Base-by-base conservation (phyloP, 2,329 filamentous ascomycete genomes). In the Verticillium klebahnii region DNA sequence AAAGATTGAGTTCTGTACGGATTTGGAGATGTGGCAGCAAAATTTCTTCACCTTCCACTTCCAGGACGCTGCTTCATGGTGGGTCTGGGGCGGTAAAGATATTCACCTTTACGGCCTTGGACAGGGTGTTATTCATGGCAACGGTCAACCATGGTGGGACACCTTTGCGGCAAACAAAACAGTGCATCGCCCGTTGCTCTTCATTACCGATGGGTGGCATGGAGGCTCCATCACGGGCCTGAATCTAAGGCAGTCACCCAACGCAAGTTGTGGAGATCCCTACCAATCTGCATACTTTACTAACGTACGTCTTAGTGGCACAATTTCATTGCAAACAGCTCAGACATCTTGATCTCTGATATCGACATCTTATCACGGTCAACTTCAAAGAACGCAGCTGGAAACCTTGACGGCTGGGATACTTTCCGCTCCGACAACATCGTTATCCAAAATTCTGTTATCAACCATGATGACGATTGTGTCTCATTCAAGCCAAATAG, bases 401-500 rank as follows among this genome's bases (percentile, higher is more conserved):
- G 87, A 72, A 90, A 90, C 71, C 89, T 86, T 0, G 86, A 89
- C 68, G 85, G 83, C 32, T 85, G 83, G 83, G 83, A 87, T 64
- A 87, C 83, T 0, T 88, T 89, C 69, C 83, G 86, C 11, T 85
- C 82, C 15, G 75, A 79, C 31, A 82, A 84, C 58, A 80, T 91
- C 40, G 82, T 88, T 0, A 89, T 91, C 45, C 87, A 90, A 68
- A 85, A 90, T 69, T 89, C 85, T 0, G 73, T 82, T 25, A 82
- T 87, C 65, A 79, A 84, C 71, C 89, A 89, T 66, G 85, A 85
- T 39, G 88, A 90, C 69, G 84, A 92, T 70, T 91, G 89, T 63
- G 86, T 91, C 14, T 87, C 87, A 1, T 91, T 91, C 80, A 91
- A 91, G 73, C 88, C 88, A n/a, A 91, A 91, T 71, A 86, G 82